A percentile compares a stretch with the other conserved stretches of the same genome.
phyloP scores from a whole-genome alignment of 1,139 yeast species.

The Pichia kudriavzevii region DNA sequence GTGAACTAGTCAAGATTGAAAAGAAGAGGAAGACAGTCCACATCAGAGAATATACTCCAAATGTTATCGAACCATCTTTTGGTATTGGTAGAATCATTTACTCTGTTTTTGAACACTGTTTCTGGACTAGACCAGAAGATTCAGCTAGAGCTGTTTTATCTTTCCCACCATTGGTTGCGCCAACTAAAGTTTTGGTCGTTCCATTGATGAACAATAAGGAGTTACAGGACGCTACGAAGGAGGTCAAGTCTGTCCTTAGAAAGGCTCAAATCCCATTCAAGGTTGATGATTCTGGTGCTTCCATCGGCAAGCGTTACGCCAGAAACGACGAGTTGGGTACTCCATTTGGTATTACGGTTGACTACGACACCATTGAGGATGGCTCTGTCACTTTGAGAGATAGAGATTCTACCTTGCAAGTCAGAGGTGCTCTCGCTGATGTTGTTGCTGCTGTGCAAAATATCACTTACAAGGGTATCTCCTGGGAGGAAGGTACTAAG shows the following conservation, averaged over 20 bases:
- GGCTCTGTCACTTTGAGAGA: slow-evolving; percentile 92
- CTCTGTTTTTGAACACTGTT: slow-evolving; percentile 86
- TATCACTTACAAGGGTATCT: slow-evolving; percentile 62
- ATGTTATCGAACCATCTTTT: slow-evolving; percentile 97
- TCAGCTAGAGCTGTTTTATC: slow-evolving; percentile 70
- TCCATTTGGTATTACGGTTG: slow-evolving; percentile 97
- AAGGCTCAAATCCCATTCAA: slow-evolving; percentile 84
- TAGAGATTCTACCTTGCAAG: slow-evolving; percentile 95
- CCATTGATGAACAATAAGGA: slow-evolving; percentile 85
- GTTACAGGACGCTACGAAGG: slow-evolving; percentile 66
- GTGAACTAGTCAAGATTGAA: slow-evolving; percentile 63
- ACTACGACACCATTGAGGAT: slow-evolving; percentile 88
- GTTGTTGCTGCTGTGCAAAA: slow-evolving; percentile 72
- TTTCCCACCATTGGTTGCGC: slow-evolving; percentile 93
- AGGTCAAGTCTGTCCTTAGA: slow-evolving; percentile 65
- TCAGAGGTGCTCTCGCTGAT: slow-evolving; percentile 80
- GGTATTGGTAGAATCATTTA: slow-evolving; percentile 98
- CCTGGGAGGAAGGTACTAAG: slow-evolving; percentile 85
- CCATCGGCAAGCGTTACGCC: slow-evolving; percentile 97
- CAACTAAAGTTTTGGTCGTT: slow-evolving; percentile 92
- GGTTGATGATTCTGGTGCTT: slow-evolving; percentile 95
- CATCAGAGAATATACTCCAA: slow-evolving; percentile 91
- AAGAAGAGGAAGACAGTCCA: slow-evolving; percentile 80
- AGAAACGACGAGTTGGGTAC: slow-evolving; percentile 99
- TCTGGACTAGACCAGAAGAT: slow-evolving; percentile 94